phyloP scores from a whole-genome alignment of 164 flowering plant genomes.

The Hamamelis virginiana region DNA sequence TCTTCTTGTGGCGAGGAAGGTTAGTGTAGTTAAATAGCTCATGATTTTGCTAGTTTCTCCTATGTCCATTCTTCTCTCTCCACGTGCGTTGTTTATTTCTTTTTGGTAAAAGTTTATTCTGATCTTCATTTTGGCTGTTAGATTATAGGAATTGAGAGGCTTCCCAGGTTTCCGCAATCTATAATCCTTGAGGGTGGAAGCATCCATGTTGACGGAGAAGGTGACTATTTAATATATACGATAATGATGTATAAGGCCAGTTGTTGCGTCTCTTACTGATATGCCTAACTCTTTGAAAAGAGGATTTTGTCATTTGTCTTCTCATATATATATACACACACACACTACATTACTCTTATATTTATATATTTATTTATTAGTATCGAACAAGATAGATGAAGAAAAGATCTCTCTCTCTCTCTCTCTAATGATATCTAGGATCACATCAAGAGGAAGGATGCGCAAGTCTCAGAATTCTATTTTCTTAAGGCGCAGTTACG shows the following conservation, averaged over 20 bases:
- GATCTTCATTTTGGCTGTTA: constrained; percentile 23
- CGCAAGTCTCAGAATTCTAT: too few relatives aligned
- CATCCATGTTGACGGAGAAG: constrained; percentile 99
- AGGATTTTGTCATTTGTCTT: too few relatives aligned
- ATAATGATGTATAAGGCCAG: not conserved
- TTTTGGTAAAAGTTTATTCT: not conserved
- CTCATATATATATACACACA: too few relatives aligned
- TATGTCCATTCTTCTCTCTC: not conserved
- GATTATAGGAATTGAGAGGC: constrained; percentile 72
- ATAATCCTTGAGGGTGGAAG: constrained; percentile 97
- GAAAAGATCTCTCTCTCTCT: too few relatives aligned
- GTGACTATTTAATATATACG: constrained; percentile 21
- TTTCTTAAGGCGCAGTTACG: too few relatives aligned
- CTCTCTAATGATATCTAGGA: too few relatives aligned
- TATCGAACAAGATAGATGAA: too few relatives aligned
- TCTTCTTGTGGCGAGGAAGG: constrained; percentile 81
- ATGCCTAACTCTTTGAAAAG: not conserved
- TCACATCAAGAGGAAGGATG: too few relatives aligned
- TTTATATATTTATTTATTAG: too few relatives aligned
- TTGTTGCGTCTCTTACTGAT: not conserved
- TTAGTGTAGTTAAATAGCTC: constrained; percentile 21
- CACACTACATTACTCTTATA: too few relatives aligned
- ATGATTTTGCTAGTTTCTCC: constrained; percentile 3
- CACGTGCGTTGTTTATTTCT: not conserved
- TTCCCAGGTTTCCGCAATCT: constrained; percentile 70